phyloP scores from a whole-genome alignment of 176 grass and related monocot species.

The Olyra latifolia region DNA sequence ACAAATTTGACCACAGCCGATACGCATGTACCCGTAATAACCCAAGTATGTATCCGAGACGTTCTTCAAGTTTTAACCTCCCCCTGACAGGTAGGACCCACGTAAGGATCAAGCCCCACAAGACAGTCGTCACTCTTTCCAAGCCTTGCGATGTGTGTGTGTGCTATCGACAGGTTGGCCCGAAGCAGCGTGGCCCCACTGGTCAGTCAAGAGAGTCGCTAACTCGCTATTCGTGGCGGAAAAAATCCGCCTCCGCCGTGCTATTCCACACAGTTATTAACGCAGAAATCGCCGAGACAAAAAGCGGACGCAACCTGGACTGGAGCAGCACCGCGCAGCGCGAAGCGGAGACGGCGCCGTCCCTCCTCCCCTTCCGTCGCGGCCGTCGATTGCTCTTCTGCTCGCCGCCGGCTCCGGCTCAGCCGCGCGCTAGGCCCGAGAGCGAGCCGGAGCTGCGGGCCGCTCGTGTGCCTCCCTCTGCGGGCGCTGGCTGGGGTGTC shows the following conservation, averaged over 20 bases:
- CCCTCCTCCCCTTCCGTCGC: not conserved
- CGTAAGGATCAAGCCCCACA: not conserved
- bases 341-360: not conserved
- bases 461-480: not conserved
- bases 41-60: not conserved
- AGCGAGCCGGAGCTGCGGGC: not conserved
- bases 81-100: not conserved
- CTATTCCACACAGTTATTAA: conserved; percentile 13
- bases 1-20: not conserved
- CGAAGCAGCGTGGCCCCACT: not conserved
- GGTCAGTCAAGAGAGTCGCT: conserved; percentile 6
- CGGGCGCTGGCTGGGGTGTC: not conserved
- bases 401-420: conserved; percentile 5
- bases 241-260: not conserved
- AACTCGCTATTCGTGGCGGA: not conserved
- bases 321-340: not conserved
- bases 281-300: conserved; percentile 20
- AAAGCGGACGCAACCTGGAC: not conserved
- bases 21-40: not conserved
- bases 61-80: too few relatives aligned
- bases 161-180: not conserved
- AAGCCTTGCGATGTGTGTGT: not conserved
- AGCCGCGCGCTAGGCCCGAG: not conserved
- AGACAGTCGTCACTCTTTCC: not conserved
- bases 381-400: not conserved